These are phyloP conservation scores for Helotiales sp. DNA, from an alignment of 2,329 filamentous ascomycete species.

Conservation along the genomic window DNA sequence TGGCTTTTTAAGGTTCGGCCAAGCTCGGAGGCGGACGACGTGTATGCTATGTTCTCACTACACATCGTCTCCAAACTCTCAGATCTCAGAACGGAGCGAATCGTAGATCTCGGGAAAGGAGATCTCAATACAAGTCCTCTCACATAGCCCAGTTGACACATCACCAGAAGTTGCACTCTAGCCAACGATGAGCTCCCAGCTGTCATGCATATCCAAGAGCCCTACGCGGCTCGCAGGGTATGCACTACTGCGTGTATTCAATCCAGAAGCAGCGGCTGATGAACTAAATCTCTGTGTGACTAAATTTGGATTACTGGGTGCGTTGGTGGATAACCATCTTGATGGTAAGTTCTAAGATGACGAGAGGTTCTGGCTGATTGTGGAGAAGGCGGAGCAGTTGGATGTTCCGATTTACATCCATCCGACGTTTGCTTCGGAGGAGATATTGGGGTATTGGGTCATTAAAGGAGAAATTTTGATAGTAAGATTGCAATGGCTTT, in stretches of 20 bases:
- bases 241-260: constrained; percentile 48
- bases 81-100: constrained; percentile 32
- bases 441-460: constrained; percentile 35
- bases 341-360: constrained; percentile 51
- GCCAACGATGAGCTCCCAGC: constrained; percentile 45
- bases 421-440: constrained; percentile 45
- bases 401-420: constrained; percentile 52
- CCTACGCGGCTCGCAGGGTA: constrained; percentile 50
- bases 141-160: constrained; percentile 39
- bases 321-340: constrained; percentile 52
- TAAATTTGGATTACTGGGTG: constrained; percentile 53
- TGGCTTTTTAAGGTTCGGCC: neutral
- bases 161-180: constrained; percentile 22
- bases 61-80: constrained; percentile 29
- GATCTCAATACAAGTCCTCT: constrained; percentile 40
- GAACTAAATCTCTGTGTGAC: constrained; percentile 48
- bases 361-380: constrained; percentile 46
- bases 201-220: constrained; percentile 41
- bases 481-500: constrained; percentile 43
- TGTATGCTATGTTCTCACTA: constrained; percentile 13
- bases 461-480: constrained; percentile 43
- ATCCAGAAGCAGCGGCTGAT: constrained; percentile 45
- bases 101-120: constrained; percentile 38
- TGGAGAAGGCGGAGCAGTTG: constrained; percentile 45
- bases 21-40: neutral